Conservation (phyloP, 148 eudicot species). For the Spergularia bocconei region DNA sequence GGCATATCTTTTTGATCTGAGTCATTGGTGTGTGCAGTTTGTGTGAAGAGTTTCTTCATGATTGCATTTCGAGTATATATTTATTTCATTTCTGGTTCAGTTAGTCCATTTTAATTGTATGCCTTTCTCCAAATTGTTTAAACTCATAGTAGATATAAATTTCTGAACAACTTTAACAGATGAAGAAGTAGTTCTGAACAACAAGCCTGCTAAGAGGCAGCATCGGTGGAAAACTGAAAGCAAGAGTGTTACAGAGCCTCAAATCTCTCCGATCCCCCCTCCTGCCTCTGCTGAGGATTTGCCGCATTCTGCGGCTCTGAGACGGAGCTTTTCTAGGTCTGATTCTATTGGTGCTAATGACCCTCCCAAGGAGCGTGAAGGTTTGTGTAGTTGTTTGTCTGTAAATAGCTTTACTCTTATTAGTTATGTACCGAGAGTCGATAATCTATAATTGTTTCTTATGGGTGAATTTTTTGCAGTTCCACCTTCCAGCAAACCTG, state of each 20-base stretch:
- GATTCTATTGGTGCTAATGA: constrained; percentile 45
- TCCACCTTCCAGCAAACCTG: constrained; percentile 62
- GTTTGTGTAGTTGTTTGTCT: constrained; percentile 36
- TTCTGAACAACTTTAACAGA: constrained; percentile 31
- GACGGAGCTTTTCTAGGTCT: constrained; percentile 46
- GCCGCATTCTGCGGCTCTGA: constrained; percentile 32
- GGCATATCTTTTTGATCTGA: not conserved
- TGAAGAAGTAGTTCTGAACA: constrained; percentile 48
- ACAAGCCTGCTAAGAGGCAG: constrained; percentile 65
- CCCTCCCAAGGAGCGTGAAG: constrained; percentile 70
- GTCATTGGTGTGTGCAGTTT: not conserved
- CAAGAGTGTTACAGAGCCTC: constrained; percentile 39
- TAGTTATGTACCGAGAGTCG: not conserved
- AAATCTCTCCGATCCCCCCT: constrained; percentile 25
- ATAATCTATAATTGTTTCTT: not conserved
- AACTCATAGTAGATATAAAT: not conserved
- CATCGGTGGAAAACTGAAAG: constrained; percentile 74
- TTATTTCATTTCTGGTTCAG: not conserved
- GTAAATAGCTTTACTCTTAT: not conserved
- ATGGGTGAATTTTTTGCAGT: constrained; percentile 40
- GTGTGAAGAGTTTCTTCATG: not conserved
- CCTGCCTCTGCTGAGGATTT: constrained; percentile 37
- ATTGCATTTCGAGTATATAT: not conserved
- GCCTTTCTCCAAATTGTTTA: not conserved
- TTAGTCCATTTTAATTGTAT: not conserved